phyloP scores from a whole-genome alignment of 352 stramenopile genomes.

The Pythium oligandrum region DNA sequence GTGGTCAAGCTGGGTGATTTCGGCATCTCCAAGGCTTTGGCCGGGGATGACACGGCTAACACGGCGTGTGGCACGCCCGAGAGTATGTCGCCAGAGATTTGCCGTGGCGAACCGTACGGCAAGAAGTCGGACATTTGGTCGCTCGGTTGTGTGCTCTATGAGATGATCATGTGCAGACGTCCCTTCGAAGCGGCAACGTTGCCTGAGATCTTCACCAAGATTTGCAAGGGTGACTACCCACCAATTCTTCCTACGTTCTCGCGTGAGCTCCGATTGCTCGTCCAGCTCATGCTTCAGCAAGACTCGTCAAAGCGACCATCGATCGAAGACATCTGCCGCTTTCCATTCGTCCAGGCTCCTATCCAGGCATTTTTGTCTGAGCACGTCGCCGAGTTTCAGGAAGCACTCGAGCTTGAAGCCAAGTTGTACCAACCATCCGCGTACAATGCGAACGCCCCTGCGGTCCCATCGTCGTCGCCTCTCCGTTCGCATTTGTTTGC shows the following conservation, averaged over 20 bases:
- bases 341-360: slow-evolving; percentile 79
- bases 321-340: slow-evolving; percentile 88
- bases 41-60: slow-evolving; percentile 73
- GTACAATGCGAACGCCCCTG: slow-evolving; percentile 35
- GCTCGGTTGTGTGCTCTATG: slow-evolving; percentile 86
- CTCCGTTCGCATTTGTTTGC: too few relatives aligned
- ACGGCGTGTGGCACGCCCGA: slow-evolving; percentile 83
- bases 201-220: slow-evolving; percentile 85
- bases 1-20: slow-evolving; percentile 88
- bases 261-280: slow-evolving; percentile 72
- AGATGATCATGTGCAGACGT: slow-evolving; percentile 86
- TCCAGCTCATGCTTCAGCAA: slow-evolving; percentile 87
- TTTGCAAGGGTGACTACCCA: slow-evolving; percentile 83
- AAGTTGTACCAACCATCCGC: slow-evolving; percentile 80
- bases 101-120: slow-evolving; percentile 79
- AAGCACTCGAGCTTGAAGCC: slow-evolving; percentile 81
- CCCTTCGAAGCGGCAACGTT: slow-evolving; percentile 82
- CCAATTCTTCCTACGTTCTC: slow-evolving; percentile 75
- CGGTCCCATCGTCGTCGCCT: slow-evolving; percentile 31
- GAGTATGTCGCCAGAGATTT: slow-evolving; percentile 89
- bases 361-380: slow-evolving; percentile 84
- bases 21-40: slow-evolving; percentile 83
- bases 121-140: slow-evolving; percentile 91
- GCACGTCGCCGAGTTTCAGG: slow-evolving; percentile 83
- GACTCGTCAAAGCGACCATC: slow-evolving; percentile 81